A percentile compares a stretch with the other conserved stretches of the same genome.
phyloP scores from a whole-genome alignment of 1,284 basidiomycete species.

The Papiliotrema flavescens region DNA sequence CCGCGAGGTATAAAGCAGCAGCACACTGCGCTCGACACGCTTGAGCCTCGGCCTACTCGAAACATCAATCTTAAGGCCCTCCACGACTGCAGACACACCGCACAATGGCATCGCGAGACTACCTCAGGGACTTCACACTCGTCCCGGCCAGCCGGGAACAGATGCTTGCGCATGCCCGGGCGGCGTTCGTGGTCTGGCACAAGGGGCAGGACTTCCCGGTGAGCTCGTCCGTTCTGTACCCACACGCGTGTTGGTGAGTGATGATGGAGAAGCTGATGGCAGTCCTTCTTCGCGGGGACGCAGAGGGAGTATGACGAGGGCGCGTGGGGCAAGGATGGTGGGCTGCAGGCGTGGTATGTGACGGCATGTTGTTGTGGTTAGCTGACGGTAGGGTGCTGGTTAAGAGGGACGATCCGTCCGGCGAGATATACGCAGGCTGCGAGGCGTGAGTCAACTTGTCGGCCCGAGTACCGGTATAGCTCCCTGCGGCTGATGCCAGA shows the following conservation, averaged over 20 bases:
- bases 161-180: conserved; percentile 13
- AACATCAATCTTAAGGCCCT: no score
- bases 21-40: no score
- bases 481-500: conserved; percentile 5
- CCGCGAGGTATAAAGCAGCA: no score
- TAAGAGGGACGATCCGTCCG: conserved; percentile 6
- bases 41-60: no score
- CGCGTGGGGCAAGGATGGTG: conserved; percentile 12
- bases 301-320: conserved; percentile 5
- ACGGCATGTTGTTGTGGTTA: not conserved
- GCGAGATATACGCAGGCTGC: conserved; percentile 11
- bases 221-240: no score
- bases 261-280: conserved; percentile 4
- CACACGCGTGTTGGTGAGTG: not conserved
- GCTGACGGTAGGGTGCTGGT: conserved; percentile 9
- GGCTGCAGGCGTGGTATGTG: not conserved
- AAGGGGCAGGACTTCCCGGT: conserved; percentile 17
- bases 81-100: no score
- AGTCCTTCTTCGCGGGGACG: not conserved
- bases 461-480: not conserved
- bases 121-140: conserved; percentile 18
- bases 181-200: conserved; percentile 12
- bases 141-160: conserved; percentile 16
- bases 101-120: not conserved
- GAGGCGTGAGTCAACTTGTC: conserved; percentile 18